Evolutionary conservation across 345 rosid species (phyloP).

Genomic region (Cochlearia excelsa): DNA sequence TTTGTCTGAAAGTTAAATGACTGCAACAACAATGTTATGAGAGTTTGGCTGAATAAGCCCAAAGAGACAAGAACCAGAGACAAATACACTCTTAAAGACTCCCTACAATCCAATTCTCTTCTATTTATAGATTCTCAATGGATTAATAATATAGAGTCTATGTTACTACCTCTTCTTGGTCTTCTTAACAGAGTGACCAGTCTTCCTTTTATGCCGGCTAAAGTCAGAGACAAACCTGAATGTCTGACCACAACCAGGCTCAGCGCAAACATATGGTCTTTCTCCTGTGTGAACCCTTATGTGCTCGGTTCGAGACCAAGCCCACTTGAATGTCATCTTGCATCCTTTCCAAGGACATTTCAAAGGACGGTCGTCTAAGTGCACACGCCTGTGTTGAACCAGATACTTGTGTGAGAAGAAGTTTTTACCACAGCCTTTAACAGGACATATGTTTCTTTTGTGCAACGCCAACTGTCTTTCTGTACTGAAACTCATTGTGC

Average conservation of each 20-base stretch:
- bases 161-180: constrained; percentile 43
- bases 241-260: constrained; percentile 87
- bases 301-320: constrained; percentile 97
- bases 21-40: too few relatives aligned
- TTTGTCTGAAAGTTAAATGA: too few relatives aligned
- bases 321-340: constrained; percentile 97
- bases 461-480: constrained; percentile 69
- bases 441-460: constrained; percentile 83
- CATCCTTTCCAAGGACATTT: constrained; percentile 99
- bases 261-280: constrained; percentile 79
- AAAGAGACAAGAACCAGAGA: neutral
- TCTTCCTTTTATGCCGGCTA: constrained; percentile 93
- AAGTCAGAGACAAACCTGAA: constrained; percentile 92
- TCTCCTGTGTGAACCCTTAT: constrained; percentile 97
- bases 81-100: neutral
- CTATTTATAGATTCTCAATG: too few relatives aligned
- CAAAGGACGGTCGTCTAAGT: constrained; percentile 86
- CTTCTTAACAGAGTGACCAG: constrained; percentile 81
- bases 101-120: constrained; percentile 8
- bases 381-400: constrained; percentile 92
- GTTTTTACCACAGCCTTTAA: constrained; percentile 87
- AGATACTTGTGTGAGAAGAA: constrained; percentile 95
- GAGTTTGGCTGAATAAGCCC: neutral
- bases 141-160: constrained; percentile 33
- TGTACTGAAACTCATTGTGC: constrained; percentile 72